Evolutionary conservation across 179 eudicot species (phyloP).

Genomic region (Dionaea muscipula): DNA sequence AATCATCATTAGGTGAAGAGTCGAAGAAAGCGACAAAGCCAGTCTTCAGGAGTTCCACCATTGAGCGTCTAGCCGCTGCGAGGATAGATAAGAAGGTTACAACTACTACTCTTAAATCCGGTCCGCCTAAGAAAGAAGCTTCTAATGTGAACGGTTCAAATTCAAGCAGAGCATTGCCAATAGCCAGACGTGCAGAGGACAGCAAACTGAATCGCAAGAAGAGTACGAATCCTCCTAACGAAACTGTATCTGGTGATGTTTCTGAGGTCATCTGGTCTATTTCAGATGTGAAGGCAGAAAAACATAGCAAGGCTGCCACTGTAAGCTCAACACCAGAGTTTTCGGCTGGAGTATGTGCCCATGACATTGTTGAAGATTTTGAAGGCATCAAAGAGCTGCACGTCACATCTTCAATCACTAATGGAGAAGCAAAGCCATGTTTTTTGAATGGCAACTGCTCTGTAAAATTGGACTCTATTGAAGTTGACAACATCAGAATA

Average conservation of each 20-base stretch:
- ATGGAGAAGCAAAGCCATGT: constrained; percentile 12
- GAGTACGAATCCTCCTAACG: constrained; percentile 22
- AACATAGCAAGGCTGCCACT: constrained; percentile 2
- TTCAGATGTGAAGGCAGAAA: constrained; percentile 19
- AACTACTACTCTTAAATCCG: constrained; percentile 23
- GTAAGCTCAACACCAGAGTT: constrained; percentile 8
- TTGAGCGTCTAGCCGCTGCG: constrained; percentile 62
- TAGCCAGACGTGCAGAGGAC: constrained; percentile 13
- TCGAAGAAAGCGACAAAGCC: constrained; percentile 31
- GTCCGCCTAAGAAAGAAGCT: constrained; percentile 23
- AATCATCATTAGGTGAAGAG: constrained; percentile 20
- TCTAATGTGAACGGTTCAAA: constrained; percentile 20
- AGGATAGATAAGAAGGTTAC: constrained; percentile 28
- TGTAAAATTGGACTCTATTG: constrained; percentile 4
- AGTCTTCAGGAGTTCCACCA: constrained; percentile 55
- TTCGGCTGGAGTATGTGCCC: constrained; percentile 11
- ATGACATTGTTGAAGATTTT: constrained; percentile 14
- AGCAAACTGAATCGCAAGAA: constrained; percentile 26
- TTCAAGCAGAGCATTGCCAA: constrained; percentile 10
- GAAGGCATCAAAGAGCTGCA: constrained; percentile 33
- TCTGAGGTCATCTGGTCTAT: constrained; percentile 14
- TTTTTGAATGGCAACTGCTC: constrained; percentile 13
- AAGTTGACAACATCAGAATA: constrained; percentile 11
- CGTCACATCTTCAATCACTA: constrained; percentile 24
- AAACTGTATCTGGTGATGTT: constrained; percentile 11